Evolutionary conservation across 2,329 filamentous ascomycete species (phyloP), one percentile per base, ranked within the genome.

Genomic region (Ceratocystis alfenasii): DNA sequence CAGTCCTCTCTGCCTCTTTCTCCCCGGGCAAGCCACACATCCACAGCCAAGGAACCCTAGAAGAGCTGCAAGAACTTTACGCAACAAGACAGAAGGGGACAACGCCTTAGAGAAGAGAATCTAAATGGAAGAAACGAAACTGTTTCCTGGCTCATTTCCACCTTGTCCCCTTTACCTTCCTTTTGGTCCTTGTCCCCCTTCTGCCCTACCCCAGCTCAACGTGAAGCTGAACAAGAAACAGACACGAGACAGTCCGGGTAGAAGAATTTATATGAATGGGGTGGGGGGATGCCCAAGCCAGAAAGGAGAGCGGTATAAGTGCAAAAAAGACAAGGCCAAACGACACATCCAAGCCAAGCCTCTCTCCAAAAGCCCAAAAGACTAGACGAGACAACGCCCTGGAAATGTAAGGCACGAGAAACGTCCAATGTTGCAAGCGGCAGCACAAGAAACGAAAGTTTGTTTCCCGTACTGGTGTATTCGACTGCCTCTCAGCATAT

Each of bases 211-310:
- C 22, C 22, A 15, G 22, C 20, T 33, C 28, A 20, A n/a, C 22
- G 17, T 57, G 53, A 57, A 57, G 53, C 25, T 57, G 53, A 57
- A 57, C 2, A 57, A 57, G 53, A 57, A 57, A 57, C 53, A 57
- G 25, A 57, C 53, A 30, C 53, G 53, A 57, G 53, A 57, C 53
- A 57, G 20, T 57, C 53, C 30, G 25, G 30, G 25, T 33, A 57
- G 0, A 57, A 30, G 53, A 57, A 57, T 57, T 20, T 8, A n/a
- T 33, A 15, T 12, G 12, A 33, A 57, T 25, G 12, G 22, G 25
- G 48, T 22, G 22, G 22, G 25, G 48, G 28, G 28, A 28, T 36
- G 50, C 50, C 30, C 25, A 30, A 30, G 50, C 25, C 20, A 6
- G 25, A 57, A 22, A 10, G 50, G 33, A 36, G 33, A 36, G 36